Conservation (phyloP, 2,329 filamentous ascomycete species). For the Sporothrix variecibatus region DNA sequence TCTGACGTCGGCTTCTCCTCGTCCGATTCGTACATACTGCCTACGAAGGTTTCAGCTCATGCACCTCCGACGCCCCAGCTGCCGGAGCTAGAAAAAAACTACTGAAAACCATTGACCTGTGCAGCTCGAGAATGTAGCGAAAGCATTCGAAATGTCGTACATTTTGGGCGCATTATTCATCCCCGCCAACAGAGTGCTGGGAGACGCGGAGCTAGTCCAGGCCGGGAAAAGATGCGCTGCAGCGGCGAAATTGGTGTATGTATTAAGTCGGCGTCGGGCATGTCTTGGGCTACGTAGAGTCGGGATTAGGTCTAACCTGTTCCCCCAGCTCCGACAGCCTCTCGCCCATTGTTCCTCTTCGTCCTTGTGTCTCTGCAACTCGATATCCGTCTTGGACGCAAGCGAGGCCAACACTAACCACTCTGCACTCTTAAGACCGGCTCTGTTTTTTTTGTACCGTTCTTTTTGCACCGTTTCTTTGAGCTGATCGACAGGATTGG, state of each 20-base stretch:
- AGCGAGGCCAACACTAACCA: background rate
- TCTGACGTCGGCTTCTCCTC: background rate
- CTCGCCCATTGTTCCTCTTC: background rate
- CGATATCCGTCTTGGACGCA: background rate
- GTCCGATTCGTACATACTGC: background rate
- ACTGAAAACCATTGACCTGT: background rate
- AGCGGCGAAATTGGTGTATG: background rate
- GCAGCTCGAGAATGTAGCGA: background rate
- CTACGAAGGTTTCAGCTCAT: background rate
- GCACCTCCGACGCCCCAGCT: background rate
- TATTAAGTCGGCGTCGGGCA: background rate
- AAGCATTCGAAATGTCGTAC: background rate
- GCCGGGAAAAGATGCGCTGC: background rate
- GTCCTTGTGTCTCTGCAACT: background rate
- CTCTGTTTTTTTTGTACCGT: too few relatives aligned
- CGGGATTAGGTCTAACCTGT: background rate
- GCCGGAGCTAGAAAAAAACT: background rate
- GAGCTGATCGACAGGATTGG: background rate
- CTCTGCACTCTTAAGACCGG: background rate
- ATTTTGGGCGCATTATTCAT: background rate
- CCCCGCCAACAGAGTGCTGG: background rate
- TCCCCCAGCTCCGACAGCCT: background rate
- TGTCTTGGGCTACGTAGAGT: background rate
- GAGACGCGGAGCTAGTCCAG: background rate
- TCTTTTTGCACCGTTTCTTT: background rate